phyloP scores from a whole-genome alignment of 257 asterid species.

The Salvia rosmarinus region DNA sequence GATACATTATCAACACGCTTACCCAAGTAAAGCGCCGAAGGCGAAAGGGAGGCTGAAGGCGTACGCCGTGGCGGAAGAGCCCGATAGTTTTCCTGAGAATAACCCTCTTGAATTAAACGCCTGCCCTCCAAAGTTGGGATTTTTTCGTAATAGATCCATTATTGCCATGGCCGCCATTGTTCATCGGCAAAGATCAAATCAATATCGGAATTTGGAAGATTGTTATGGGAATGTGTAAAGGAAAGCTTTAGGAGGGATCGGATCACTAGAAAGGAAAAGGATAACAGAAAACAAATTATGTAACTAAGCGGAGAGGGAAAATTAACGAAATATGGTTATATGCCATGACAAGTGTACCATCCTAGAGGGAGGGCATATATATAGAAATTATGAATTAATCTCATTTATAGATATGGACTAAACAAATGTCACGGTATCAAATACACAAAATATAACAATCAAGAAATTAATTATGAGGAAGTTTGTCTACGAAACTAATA shows the following conservation, averaged over 20 bases:
- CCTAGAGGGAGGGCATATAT: too few species aligned
- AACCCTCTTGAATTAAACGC: conserved; percentile 54
- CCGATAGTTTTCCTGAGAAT: conserved; percentile 48
- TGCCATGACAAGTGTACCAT: too few species aligned
- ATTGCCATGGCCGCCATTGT: conserved; percentile 71
- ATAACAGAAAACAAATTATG: too few species aligned
- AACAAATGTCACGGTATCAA: too few species aligned
- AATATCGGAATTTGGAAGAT: not conserved
- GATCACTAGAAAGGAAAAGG: not conserved
- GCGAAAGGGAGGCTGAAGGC: conserved; percentile 62
- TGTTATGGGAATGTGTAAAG: not conserved
- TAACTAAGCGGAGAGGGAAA: too few species aligned
- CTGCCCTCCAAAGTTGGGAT: conserved; percentile 49
- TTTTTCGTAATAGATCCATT: conserved; percentile 65
- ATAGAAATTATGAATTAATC: too few species aligned
- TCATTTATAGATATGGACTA: too few species aligned
- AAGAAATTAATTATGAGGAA: too few species aligned
- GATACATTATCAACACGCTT: not conserved
- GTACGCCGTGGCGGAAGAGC: conserved; percentile 45
- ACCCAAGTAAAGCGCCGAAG: conserved; percentile 61
- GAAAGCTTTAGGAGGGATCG: not conserved
- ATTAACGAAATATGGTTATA: too few species aligned
- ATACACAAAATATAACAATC: too few species aligned
- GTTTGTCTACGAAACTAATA: too few species aligned
- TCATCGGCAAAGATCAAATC: not conserved